phyloP scores from a whole-genome alignment of 1,139 yeast species.

The Pichia inconspicua region DNA sequence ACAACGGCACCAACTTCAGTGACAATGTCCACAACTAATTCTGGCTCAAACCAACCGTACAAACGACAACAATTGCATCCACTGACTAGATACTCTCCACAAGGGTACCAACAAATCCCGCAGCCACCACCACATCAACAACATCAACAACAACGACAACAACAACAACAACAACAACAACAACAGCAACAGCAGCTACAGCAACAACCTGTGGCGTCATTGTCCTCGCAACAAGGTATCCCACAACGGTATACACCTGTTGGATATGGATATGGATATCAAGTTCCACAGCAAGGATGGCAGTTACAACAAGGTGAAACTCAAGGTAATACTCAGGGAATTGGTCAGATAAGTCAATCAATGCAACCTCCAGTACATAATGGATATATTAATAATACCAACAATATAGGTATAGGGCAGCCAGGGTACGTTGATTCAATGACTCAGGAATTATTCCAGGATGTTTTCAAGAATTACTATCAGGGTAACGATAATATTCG shows the following conservation, averaged over 20 bases:
- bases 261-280: no score
- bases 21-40: no score
- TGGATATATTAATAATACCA: background rate
- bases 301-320: background rate
- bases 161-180: background rate
- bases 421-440: constrained; percentile 18
- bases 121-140: background rate
- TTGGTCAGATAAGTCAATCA: no score
- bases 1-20: background rate
- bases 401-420: no score
- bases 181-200: background rate
- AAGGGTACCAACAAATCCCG: background rate
- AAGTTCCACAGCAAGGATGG: background rate
- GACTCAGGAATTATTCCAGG: constrained; percentile 20
- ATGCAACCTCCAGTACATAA: background rate
- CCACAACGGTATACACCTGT: no score
- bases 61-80: background rate
- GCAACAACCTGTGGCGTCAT: background rate
- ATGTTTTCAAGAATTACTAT: constrained; percentile 18
- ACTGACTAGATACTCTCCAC: background rate
- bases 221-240: no score
- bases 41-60: no score
- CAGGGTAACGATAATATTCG: constrained; percentile 11
- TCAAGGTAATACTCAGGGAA: no score
- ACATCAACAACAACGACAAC: no score